A percentile compares a stretch with the other conserved stretches of the same genome.
These are phyloP conservation scores for Nakazawaea anatomiae DNA, from an alignment of 805 yeast genomes.

Conservation along the genomic window DNA sequence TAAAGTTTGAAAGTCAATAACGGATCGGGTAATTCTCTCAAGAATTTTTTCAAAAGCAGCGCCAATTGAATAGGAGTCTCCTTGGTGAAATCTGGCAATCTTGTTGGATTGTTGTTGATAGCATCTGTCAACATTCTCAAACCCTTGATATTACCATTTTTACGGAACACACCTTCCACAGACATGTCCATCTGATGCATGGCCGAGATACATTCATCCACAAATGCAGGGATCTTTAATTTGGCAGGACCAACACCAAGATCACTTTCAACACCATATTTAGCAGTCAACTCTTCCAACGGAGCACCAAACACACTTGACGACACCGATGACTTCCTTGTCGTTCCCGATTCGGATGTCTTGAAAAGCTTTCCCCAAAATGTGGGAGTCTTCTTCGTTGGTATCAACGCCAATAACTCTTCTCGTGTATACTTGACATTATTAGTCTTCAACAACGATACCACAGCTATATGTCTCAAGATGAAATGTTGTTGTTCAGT, in stretches of 20 bases:
- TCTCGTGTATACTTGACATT: slow-evolving; percentile 25
- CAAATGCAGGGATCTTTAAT: slow-evolving; percentile 73
- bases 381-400: slow-evolving; percentile 34
- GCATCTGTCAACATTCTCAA: slow-evolving; percentile 66
- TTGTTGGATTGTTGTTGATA: slow-evolving; percentile 69
- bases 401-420: slow-evolving; percentile 35
- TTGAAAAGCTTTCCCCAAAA: slow-evolving; percentile 50
- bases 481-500: slow-evolving; percentile 50
- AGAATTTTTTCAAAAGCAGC: slow-evolving; percentile 84
- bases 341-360: slow-evolving; percentile 14
- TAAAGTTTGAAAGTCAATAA: slow-evolving; percentile 70
- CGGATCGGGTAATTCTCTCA: slow-evolving; percentile 91
- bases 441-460: slow-evolving; percentile 35
- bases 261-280: slow-evolving; percentile 77
- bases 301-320: slow-evolving; percentile 69
- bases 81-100: slow-evolving; percentile 57
- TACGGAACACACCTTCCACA: slow-evolving; percentile 91
- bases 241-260: slow-evolving; percentile 79
- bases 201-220: slow-evolving; percentile 81
- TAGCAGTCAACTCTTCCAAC: slow-evolving; percentile 57
- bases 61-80: slow-evolving; percentile 91
- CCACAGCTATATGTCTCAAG: slow-evolving; percentile 53
- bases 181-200: slow-evolving; percentile 90
- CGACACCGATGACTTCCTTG: not conserved
- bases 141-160: slow-evolving; percentile 89